Evolutionary conservation across 805 yeast species (phyloP).

Genomic region (Candida nemodendra): DNA sequence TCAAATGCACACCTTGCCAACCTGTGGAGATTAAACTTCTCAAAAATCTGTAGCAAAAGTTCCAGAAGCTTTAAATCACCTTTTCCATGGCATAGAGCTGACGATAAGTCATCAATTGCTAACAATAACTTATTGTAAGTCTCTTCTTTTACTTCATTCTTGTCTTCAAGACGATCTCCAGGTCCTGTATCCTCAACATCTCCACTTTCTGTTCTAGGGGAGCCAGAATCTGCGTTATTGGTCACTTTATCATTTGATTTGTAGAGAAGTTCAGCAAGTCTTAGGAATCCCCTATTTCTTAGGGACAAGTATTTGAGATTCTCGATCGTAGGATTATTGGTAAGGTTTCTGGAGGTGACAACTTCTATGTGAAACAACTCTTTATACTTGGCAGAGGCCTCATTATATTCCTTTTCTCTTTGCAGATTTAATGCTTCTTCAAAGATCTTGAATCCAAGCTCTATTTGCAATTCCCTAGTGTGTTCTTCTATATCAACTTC

Average conservation of each 20-base stretch:
- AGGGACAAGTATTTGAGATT: conserved; percentile 72
- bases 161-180: conserved; percentile 17
- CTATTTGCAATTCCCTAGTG: conserved; percentile 86
- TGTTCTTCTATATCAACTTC: conserved; percentile 83
- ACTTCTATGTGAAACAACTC: conserved; percentile 69
- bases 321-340: conserved; percentile 63
- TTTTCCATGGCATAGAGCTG: conserved; percentile 64
- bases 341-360: conserved; percentile 41
- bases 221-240: not conserved
- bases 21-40: conserved; percentile 45
- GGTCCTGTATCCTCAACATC: conserved; percentile 3
- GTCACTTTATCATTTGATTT: conserved; percentile 10
- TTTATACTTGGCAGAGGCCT: conserved; percentile 56
- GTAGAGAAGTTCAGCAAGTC: conserved; percentile 41
- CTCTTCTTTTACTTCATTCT: conserved; percentile 28
- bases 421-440: conserved; percentile 69
- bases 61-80: conserved; percentile 58
- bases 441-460: conserved; percentile 76
- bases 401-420: conserved; percentile 43
- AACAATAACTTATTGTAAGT: conserved; percentile 19
- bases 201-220: not conserved
- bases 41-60: conserved; percentile 49
- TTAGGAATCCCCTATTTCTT: conserved; percentile 78
- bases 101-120: conserved; percentile 60
- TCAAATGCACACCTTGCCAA: conserved; percentile 60